Percentiles rank a stretch among this genome's conserved stretches.
phyloP scores from a whole-genome alignment of 352 stramenopile genomes.

The Phytophthora pinifolia region DNA sequence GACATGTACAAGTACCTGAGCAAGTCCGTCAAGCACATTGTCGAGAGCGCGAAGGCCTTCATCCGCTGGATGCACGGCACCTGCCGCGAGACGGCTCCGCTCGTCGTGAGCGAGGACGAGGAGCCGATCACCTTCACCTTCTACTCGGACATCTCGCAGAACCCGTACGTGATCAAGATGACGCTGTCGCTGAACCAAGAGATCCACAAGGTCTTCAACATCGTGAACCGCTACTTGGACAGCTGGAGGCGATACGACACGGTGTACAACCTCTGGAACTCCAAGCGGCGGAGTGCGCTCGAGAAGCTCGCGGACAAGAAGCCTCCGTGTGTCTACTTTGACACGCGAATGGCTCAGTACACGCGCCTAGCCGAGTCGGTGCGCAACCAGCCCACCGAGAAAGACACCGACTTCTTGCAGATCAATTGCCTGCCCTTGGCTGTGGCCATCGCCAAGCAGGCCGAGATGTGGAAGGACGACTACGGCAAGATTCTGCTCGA shows the following conservation, averaged over 20 bases:
- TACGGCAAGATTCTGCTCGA: slow-evolving; percentile 93
- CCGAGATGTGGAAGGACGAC: slow-evolving; percentile 94
- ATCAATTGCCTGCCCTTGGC: slow-evolving; percentile 93
- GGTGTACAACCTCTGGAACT: slow-evolving; percentile 95
- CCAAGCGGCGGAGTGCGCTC: slow-evolving; percentile 86
- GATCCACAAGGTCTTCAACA: slow-evolving; percentile 94
- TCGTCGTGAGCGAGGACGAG: slow-evolving; percentile 92
- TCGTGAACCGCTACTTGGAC: slow-evolving; percentile 94
- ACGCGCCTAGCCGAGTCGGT: slow-evolving; percentile 88
- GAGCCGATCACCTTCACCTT: slow-evolving; percentile 94
- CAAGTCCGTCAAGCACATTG: slow-evolving; percentile 94
- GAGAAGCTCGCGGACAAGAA: slow-evolving; percentile 93
- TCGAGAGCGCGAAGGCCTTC: slow-evolving; percentile 94
- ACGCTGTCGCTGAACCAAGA: slow-evolving; percentile 92
- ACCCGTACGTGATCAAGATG: slow-evolving; percentile 96
- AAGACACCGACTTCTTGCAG: slow-evolving; percentile 95
- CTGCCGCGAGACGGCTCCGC: slow-evolving; percentile 88
- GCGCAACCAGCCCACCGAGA: slow-evolving; percentile 86
- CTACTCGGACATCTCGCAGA: slow-evolving; percentile 95
- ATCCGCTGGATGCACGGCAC: slow-evolving; percentile 96
- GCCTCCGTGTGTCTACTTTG: slow-evolving; percentile 94
- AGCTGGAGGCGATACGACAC: slow-evolving; percentile 94
- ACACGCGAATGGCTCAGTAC: slow-evolving; percentile 92
- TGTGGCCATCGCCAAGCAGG: slow-evolving; percentile 89
- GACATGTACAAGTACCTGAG: slow-evolving; percentile 97